Evolutionary conservation across 208 protist species (phyloP), one percentile per base, ranked within the genome.

Genomic region (Porcisia hertigi): DNA sequence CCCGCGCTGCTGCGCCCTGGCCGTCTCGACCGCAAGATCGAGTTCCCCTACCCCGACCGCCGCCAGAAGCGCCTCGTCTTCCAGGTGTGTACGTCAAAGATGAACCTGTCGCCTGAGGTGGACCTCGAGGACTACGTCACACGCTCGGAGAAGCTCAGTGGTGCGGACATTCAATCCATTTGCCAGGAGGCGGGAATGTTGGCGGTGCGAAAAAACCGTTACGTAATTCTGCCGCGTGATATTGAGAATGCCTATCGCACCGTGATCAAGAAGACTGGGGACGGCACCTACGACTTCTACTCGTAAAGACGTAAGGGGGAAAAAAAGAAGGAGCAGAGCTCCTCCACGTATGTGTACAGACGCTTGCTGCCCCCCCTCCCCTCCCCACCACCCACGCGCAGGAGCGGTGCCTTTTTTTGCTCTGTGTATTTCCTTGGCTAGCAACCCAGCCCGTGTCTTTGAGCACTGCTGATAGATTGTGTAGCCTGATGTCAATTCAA

Each of bases 51-150:
- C 45, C 99, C 98, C 6, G 99, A 99, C 85, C 85, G 99, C 18
- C 91, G 99, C 20, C 98, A 99, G 88, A 99, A 99, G 90, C 96
- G 99, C 16, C 91, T 99, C 23, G 98, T 99, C 73, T 99, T 99
- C 92, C 98, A 99, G 84, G 99, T 99, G 14, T 94, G 97, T 87
- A 99, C 99, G 14, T 76, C 77, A 43, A 99, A 99, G 85, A 99
- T 99, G 99, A 99, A 99, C 84, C 76, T 99, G 3, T 91, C 89
- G 11, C 96, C 98, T 5, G 98, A 99, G 77, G 97, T 99, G 47
- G 98, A 99, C 84, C 88, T 99, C 9, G 99, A 99, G 89, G 94
- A 97, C 79, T 96, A 89, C 75, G 97, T 99, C 4, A 95, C 96
- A 16, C 94, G 99, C 23, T 98, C 99, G 14, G 99, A 99, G 83